Conservation (phyloP, 1,284 basidiomycete genomes). For the Phellopilus nigrolimitatus region DNA sequence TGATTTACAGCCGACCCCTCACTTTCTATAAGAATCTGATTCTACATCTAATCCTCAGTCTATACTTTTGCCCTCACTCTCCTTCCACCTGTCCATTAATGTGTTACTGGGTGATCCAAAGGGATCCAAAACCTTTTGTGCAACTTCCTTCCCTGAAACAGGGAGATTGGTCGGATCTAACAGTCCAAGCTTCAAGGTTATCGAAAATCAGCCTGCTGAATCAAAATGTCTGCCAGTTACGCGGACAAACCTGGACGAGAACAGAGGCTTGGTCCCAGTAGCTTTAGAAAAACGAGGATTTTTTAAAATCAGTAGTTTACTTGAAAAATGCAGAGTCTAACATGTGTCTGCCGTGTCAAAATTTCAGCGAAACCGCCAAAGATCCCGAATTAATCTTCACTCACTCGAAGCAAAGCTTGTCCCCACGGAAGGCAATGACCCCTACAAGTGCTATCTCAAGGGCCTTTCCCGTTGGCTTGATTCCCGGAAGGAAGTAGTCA, state of each 20-base stretch:
- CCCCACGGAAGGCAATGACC: slow-evolving; percentile 47
- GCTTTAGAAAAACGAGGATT: slow-evolving; percentile 24
- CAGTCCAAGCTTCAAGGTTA: slow-evolving; percentile 32
- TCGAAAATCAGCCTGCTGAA: background rate
- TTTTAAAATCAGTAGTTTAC: background rate
- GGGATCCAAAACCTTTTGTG: slow-evolving; percentile 40
- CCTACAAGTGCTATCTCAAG: slow-evolving; percentile 47
- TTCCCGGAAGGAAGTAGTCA: slow-evolving; percentile 46
- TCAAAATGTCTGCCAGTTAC: background rate
- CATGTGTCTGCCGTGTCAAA: slow-evolving; percentile 17
- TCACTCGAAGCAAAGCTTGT: slow-evolving; percentile 49
- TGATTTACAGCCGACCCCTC: too few relatives aligned
- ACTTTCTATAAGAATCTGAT: too few relatives aligned
- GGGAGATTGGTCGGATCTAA: slow-evolving; percentile 33
- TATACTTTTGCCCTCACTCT: slow-evolving; percentile 35
- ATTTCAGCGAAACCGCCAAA: too few relatives aligned
- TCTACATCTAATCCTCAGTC: slow-evolving; percentile 20
- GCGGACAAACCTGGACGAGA: slow-evolving; percentile 35
- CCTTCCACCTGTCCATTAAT: slow-evolving; percentile 36
- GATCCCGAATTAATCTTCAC: slow-evolving; percentile 30
- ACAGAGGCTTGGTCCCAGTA: slow-evolving; percentile 46
- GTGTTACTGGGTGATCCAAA: slow-evolving; percentile 39
- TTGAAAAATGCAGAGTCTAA: background rate
- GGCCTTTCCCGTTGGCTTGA: slow-evolving; percentile 42
- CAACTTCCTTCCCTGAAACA: slow-evolving; percentile 36